These are phyloP conservation scores for Fusarium staphyleae DNA, from an alignment of 2,329 filamentous ascomycete species.

Conservation along the genomic window DNA sequence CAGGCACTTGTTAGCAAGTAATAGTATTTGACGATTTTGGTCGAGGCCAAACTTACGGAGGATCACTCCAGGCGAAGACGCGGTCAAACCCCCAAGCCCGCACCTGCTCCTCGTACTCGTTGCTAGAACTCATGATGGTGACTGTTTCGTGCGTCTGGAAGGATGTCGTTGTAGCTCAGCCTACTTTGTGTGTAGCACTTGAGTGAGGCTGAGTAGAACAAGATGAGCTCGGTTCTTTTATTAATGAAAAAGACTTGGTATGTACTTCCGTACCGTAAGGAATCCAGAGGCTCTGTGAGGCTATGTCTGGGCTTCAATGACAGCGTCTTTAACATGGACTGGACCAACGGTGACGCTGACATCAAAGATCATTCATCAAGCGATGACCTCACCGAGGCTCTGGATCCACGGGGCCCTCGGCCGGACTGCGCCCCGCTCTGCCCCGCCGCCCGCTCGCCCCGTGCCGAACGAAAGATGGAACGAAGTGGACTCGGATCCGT, in stretches of 20 bases:
- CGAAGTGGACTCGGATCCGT: neutral
- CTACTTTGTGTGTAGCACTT: neutral
- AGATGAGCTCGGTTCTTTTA: neutral
- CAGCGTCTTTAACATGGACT: neutral
- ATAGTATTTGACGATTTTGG: slow-evolving; percentile 4
- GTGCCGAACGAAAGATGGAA: slow-evolving; percentile 4
- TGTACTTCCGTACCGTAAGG: too few species aligned
- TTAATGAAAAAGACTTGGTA: too few species aligned
- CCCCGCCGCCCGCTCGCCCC: slow-evolving; percentile 20
- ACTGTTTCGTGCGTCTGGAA: neutral
- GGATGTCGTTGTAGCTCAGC: neutral
- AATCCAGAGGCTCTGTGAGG: neutral
- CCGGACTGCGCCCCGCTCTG: slow-evolving; percentile 24
- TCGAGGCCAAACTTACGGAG: slow-evolving; percentile 60
- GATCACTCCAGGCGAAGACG: slow-evolving; percentile 77
- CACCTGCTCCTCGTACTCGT: slow-evolving; percentile 63
- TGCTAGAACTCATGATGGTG: slow-evolving; percentile 39
- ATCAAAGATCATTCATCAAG: slow-evolving; percentile 2
- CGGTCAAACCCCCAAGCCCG: slow-evolving; percentile 72
- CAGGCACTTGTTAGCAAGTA: slow-evolving; percentile 11
- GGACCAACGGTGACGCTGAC: neutral
- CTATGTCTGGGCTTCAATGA: neutral
- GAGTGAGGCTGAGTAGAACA: too few species aligned
- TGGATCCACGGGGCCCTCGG: neutral
- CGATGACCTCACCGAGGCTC: slow-evolving; percentile 30